These are phyloP conservation scores for Entophlyctis luteolus DNA, from an alignment of 192 early-diverging fungal species.

Conservation along the genomic window DNA sequence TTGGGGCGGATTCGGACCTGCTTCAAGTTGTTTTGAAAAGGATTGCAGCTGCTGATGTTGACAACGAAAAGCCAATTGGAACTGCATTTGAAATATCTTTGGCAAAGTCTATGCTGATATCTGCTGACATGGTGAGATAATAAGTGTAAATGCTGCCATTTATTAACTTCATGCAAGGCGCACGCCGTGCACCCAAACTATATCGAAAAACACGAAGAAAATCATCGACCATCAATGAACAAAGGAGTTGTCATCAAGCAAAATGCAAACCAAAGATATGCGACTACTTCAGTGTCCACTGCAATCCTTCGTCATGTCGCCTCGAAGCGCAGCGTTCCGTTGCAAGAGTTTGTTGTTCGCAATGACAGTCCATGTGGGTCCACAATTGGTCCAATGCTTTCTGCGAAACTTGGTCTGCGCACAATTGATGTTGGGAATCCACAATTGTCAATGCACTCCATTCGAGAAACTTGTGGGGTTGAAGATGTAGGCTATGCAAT, in stretches of 20 bases:
- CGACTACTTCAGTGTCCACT: constrained; percentile 54
- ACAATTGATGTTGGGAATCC: constrained; percentile 96
- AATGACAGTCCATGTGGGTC: constrained; percentile 94
- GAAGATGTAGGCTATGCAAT: constrained; percentile 85
- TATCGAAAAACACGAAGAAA: constrained; percentile 86
- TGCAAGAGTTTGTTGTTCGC: constrained; percentile 79
- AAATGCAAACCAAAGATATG: constrained; percentile 90
- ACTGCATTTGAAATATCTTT: constrained; percentile 81
- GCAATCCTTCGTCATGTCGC: constrained; percentile 62
- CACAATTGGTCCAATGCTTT: constrained; percentile 96
- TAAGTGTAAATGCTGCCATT: neutral
- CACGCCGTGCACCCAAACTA: constrained; percentile 91
- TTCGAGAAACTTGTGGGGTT: constrained; percentile 85
- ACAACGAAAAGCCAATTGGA: constrained; percentile 28
- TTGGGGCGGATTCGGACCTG: constrained; percentile 91
- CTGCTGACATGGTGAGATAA: constrained; percentile 48
- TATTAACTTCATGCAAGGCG: constrained; percentile 68
- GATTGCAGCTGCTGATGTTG: constrained; percentile 31
- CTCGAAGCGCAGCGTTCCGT: constrained; percentile 67
- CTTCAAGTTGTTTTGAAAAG: constrained; percentile 45
- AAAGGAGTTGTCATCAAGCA: constrained; percentile 93
- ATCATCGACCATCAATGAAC: constrained; percentile 82
- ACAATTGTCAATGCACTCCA: constrained; percentile 95
- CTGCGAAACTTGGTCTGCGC: constrained; percentile 86
- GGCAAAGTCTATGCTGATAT: constrained; percentile 80